phyloP scores from a whole-genome alignment of 371 early-diverging fungal genomes.

The Mortierella sp. region DNA sequence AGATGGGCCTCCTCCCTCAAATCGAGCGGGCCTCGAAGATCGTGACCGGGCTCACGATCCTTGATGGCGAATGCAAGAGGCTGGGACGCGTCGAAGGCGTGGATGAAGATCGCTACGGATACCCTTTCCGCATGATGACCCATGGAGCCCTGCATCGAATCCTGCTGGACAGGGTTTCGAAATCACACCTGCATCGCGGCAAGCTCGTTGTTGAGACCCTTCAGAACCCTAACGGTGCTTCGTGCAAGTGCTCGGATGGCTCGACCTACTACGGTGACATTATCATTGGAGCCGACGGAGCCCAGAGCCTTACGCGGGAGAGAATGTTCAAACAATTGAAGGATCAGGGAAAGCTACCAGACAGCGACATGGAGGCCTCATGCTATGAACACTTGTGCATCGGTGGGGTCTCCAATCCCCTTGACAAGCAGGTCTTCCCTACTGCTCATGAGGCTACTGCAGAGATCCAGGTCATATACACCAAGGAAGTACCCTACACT shows the following conservation, averaged over 20 bases:
- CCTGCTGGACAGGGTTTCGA: constrained; percentile 16
- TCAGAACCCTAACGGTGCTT: constrained; percentile 44
- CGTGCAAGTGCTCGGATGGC: constrained; percentile 45
- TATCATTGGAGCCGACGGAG: constrained; percentile 44
- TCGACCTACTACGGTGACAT: constrained; percentile 51
- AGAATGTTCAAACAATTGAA: constrained; percentile 27
- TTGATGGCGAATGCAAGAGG: constrained; percentile 21
- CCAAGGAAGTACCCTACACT: constrained; percentile 24
- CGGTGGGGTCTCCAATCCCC: constrained; percentile 11
- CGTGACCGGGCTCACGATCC: constrained; percentile 17
- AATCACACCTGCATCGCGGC: constrained; percentile 15
- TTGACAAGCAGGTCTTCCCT: constrained; percentile 20
- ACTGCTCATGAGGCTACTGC: background rate
- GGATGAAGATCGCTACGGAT: constrained; percentile 28
- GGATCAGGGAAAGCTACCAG: constrained; percentile 38
- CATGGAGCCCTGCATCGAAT: constrained; percentile 17
- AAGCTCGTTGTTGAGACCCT: constrained; percentile 38
- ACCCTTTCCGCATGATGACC: constrained; percentile 14
- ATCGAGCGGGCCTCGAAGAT: constrained; percentile 17
- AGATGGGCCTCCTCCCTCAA: constrained; percentile 28
- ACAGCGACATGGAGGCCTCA: constrained; percentile 33
- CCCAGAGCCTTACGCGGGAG: constrained; percentile 33
- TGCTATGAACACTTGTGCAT: constrained; percentile 20
- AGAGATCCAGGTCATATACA: constrained; percentile 20
- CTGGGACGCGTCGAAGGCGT: constrained; percentile 24